These are phyloP conservation scores for Aphanomyces astaci DNA, from an alignment of 352 stramenopile species.

Conservation along the genomic window DNA sequence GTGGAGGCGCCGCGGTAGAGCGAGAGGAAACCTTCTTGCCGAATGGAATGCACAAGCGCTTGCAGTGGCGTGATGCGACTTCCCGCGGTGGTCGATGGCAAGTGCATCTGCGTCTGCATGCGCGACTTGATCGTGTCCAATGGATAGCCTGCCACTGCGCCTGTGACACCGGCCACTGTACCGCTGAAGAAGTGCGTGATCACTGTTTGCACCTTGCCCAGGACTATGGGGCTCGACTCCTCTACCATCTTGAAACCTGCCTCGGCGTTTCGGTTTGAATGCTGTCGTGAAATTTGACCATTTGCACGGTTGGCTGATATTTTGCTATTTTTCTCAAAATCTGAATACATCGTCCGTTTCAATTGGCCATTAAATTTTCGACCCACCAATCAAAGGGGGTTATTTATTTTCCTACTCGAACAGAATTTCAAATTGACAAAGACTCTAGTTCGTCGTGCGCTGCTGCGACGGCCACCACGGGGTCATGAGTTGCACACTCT, in stretches of 20 bases:
- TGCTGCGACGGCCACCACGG: conserved; percentile 5
- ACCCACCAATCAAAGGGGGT: too few relatives aligned
- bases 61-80: conserved; percentile 30
- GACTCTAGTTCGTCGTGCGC: too few relatives aligned
- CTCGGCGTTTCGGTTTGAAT: too few relatives aligned
- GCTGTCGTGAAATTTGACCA: too few relatives aligned
- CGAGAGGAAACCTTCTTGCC: conserved; percentile 42
- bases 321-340: too few relatives aligned
- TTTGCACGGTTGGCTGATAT: too few relatives aligned
- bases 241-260: background rate
- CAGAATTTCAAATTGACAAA: too few relatives aligned
- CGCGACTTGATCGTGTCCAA: conserved; percentile 61
- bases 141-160: conserved; percentile 54
- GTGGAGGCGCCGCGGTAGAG: conserved; percentile 60
- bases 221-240: background rate
- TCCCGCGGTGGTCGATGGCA: background rate
- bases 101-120: conserved; percentile 50
- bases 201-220: conserved; percentile 8
- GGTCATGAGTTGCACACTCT: conserved; percentile 18
- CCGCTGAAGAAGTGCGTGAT: conserved; percentile 59
- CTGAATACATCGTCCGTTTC: too few relatives aligned
- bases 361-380: too few relatives aligned
- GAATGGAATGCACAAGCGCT: conserved; percentile 48
- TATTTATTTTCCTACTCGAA: too few relatives aligned
- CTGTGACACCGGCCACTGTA: conserved; percentile 45